Evolutionary conservation across 2,329 filamentous ascomycete genomes (phyloP).

Genomic region (Cladosporium sp.): DNA sequence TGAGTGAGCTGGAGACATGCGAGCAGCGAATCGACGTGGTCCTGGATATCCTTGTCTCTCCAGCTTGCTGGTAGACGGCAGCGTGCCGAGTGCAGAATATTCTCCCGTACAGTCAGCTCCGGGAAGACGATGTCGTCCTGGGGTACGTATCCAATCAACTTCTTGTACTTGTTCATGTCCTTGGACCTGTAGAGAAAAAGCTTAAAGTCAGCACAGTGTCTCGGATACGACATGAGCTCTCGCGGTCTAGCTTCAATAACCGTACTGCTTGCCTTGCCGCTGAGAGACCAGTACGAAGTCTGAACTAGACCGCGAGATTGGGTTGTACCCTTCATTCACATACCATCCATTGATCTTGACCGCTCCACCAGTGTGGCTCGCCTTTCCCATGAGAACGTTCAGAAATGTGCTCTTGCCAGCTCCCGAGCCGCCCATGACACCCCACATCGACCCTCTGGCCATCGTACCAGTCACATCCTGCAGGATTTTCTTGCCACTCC

Average conservation of each 20-base stretch:
- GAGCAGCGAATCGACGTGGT: constrained; percentile 59
- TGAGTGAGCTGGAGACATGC: constrained; percentile 55
- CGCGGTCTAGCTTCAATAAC: too few species aligned
- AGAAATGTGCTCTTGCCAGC: constrained; percentile 62
- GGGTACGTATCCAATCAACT: constrained; percentile 62
- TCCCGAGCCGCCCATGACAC: constrained; percentile 62
- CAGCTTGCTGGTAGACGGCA: constrained; percentile 56
- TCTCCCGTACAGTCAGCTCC: constrained; percentile 62
- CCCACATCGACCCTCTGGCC: constrained; percentile 55
- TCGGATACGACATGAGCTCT: too few species aligned
- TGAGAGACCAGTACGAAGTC: too few species aligned
- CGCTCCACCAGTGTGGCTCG: constrained; percentile 49
- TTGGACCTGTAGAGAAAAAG: too few species aligned
- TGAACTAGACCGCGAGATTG: too few species aligned
- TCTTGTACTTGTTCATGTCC: constrained; percentile 55
- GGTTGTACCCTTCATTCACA: too few species aligned
- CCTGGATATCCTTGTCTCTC: constrained; percentile 51
- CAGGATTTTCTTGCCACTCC: constrained; percentile 76
- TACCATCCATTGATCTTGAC: constrained; percentile 57
- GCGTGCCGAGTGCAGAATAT: constrained; percentile 60
- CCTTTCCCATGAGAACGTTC: constrained; percentile 63
- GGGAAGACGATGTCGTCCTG: constrained; percentile 63
- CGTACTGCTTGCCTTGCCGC: too few species aligned
- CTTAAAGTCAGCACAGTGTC: too few species aligned
- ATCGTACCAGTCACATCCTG: constrained; percentile 65